Conservation (phyloP, 2,329 filamentous ascomycete genomes). For the Aureobasidium melanogenum region DNA sequence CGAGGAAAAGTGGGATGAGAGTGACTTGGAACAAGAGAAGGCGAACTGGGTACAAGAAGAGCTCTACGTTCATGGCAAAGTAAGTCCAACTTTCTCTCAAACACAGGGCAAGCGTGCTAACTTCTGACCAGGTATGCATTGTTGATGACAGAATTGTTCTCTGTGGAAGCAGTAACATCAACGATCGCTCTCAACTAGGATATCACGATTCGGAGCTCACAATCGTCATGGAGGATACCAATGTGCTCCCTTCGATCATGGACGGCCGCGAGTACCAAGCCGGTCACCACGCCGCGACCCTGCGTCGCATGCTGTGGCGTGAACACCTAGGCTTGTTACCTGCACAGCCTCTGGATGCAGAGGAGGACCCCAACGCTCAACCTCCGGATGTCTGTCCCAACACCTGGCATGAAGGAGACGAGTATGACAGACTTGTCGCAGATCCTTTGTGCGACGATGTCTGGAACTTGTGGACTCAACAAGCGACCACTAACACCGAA, state of each 20-base stretch:
- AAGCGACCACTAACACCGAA: slow-evolving; percentile 62
- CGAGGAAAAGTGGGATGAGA: slow-evolving; percentile 68
- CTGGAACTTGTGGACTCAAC: slow-evolving; percentile 57
- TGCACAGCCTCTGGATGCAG: slow-evolving; percentile 59
- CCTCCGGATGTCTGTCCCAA: slow-evolving; percentile 65
- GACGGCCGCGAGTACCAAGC: slow-evolving; percentile 67
- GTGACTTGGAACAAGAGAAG: slow-evolving; percentile 55
- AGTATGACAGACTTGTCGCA: slow-evolving; percentile 49
- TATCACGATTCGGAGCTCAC: slow-evolving; percentile 86
- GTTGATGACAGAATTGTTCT: slow-evolving; percentile 79
- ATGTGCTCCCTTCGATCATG: slow-evolving; percentile 64
- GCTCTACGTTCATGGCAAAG: slow-evolving; percentile 87
- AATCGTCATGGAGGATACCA: slow-evolving; percentile 80
- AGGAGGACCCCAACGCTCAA: slow-evolving; percentile 63
- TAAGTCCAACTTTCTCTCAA: slow-evolving; percentile 30
- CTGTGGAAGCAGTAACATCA: slow-evolving; percentile 63
- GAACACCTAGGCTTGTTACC: slow-evolving; percentile 81
- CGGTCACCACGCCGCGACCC: slow-evolving; percentile 70
- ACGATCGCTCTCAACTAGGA: slow-evolving; percentile 81
- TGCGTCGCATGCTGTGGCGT: slow-evolving; percentile 76
- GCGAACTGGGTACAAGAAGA: slow-evolving; percentile 92
- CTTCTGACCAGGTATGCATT: slow-evolving; percentile 48
- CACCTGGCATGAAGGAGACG: slow-evolving; percentile 61
- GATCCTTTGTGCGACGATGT: slow-evolving; percentile 52
- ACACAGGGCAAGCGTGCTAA: slow-evolving; percentile 11